These are phyloP conservation scores for Berkeleyomyces basicola DNA, from an alignment of 2,329 filamentous ascomycete species.

Conservation along the genomic window DNA sequence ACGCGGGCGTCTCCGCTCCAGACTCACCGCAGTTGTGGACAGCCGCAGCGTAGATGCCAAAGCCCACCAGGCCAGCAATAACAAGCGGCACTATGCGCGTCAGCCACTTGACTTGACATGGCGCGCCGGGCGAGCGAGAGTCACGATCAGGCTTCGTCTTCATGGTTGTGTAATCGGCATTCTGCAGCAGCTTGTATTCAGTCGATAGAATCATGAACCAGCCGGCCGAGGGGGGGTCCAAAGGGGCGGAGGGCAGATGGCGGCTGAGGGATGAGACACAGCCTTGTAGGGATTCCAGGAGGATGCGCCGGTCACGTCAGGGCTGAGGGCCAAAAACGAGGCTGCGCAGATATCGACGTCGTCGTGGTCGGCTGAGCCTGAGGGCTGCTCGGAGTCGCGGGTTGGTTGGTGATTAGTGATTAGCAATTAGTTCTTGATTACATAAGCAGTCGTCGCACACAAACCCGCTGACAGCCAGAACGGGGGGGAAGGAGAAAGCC, in stretches of 20 bases:
- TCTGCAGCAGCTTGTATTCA: conserved; percentile 12
- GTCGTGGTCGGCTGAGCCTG: too few species aligned
- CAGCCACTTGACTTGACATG: conserved; percentile 27
- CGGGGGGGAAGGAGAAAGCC: background rate
- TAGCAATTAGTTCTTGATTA: too few species aligned
- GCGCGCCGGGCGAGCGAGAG: conserved; percentile 20
- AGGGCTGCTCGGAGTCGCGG: too few species aligned
- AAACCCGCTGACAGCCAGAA: background rate
- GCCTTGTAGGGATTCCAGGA: too few species aligned
- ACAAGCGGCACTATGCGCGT: conserved; percentile 54
- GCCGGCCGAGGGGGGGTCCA: background rate
- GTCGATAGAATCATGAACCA: conserved; percentile 4
- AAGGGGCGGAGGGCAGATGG: background rate
- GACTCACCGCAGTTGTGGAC: conserved; percentile 8
- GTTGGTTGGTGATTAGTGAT: too few species aligned
- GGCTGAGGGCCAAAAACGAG: too few species aligned
- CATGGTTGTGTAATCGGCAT: conserved; percentile 6
- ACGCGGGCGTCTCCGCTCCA: background rate
- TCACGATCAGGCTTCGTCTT: background rate
- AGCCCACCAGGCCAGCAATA: conserved; percentile 48
- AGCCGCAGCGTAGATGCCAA: conserved; percentile 43
- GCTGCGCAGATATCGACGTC: too few species aligned
- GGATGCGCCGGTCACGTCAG: too few species aligned
- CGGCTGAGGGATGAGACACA: background rate
- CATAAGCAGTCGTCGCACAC: background rate